Conservation (phyloP, 1,139 yeast genomes). For the Geotrichum carabidarum region DNA sequence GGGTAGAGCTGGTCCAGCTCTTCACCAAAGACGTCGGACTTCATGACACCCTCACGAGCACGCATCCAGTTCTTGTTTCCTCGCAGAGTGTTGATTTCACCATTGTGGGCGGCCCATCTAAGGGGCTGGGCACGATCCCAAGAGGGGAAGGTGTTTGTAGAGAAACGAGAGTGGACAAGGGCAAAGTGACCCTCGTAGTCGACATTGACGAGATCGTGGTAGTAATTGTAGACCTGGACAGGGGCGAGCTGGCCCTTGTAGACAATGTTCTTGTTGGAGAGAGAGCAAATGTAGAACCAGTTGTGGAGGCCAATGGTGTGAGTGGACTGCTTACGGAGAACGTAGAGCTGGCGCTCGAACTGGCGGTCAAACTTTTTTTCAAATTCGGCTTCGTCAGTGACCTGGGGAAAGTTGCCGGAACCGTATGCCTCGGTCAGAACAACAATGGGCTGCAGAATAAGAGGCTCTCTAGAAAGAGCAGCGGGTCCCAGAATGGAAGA, state of each 20-base stretch:
- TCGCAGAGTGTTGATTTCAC: constrained; percentile 94
- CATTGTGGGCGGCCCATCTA: constrained; percentile 97
- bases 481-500: constrained; percentile 92
- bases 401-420: constrained; percentile 31
- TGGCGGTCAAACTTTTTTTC: constrained; percentile 53
- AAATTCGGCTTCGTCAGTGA: constrained; percentile 45
- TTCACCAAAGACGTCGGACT: constrained; percentile 79
- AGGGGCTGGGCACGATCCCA: constrained; percentile 99
- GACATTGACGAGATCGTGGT: constrained; percentile 85
- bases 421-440: constrained; percentile 60
- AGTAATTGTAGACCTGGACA: constrained; percentile 88
- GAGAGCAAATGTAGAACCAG: constrained; percentile 96
- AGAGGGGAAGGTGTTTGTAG: constrained; percentile 96
- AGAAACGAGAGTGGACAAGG: constrained; percentile 92
- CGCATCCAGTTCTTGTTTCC: constrained; percentile 99
- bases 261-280: constrained; percentile 82
- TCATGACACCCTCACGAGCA: constrained; percentile 96
- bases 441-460: constrained; percentile 81
- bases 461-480: constrained; percentile 88
- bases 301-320: constrained; percentile 89
- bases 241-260: constrained; percentile 98
- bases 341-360: constrained; percentile 79
- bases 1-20: constrained; percentile 89
- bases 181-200: constrained; percentile 96
- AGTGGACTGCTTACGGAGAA: constrained; percentile 82